phyloP scores from a whole-genome alignment of 2,329 filamentous ascomycete species.

The Ophidiomyces ophidiicola region DNA sequence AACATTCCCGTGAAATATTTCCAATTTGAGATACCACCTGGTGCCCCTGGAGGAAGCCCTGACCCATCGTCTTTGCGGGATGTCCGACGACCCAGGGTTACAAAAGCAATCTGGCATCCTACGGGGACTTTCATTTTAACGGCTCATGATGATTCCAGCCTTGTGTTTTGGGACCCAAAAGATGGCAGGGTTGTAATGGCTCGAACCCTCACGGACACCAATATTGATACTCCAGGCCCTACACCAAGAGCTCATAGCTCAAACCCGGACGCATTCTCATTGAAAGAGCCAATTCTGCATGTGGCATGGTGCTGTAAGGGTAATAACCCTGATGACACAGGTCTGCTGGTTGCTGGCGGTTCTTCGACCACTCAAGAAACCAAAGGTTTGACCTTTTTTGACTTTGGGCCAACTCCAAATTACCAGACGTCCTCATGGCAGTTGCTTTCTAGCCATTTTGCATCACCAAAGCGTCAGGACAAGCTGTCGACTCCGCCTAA shows the following conservation, averaged over 20 bases:
- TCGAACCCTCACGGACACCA: slow-evolving; percentile 60
- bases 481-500: slow-evolving; percentile 65
- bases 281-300: slow-evolving; percentile 63
- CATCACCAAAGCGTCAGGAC: slow-evolving; percentile 58
- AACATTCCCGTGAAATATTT: slow-evolving; percentile 67
- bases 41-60: slow-evolving; percentile 65
- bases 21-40: slow-evolving; percentile 66
- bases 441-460: slow-evolving; percentile 62
- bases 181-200: slow-evolving; percentile 77
- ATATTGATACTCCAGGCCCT: slow-evolving; percentile 56
- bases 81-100: slow-evolving; percentile 58
- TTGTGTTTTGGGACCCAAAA: slow-evolving; percentile 90
- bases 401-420: slow-evolving; percentile 75
- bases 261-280: slow-evolving; percentile 41
- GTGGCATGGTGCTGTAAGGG: slow-evolving; percentile 89
- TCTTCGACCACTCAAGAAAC: slow-evolving; percentile 52
- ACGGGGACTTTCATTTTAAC: slow-evolving; percentile 82
- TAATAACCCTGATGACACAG: slow-evolving; percentile 82
- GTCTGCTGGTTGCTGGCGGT: slow-evolving; percentile 73
- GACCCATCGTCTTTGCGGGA: slow-evolving; percentile 52
- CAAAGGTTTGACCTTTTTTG: slow-evolving; percentile 76
- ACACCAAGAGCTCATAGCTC: slow-evolving; percentile 24
- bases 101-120: slow-evolving; percentile 85
- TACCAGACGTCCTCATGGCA: slow-evolving; percentile 92
- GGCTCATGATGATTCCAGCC: slow-evolving; percentile 75